Base-by-base conservation (phyloP, 2,329 filamentous ascomycete genomes). In the Uncinocarpus reesii region DNA sequence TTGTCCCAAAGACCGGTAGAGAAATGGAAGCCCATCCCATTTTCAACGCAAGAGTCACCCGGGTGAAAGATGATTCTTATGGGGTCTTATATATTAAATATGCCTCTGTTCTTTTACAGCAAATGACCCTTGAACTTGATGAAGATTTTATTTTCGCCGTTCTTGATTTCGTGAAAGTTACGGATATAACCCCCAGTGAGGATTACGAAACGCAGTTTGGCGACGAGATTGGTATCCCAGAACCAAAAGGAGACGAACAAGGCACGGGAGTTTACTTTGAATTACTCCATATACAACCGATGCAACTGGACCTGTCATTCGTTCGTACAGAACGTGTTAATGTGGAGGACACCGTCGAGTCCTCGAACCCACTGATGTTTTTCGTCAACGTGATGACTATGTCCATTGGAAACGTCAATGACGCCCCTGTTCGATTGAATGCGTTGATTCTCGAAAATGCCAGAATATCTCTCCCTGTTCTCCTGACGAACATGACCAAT, bases 81-180 rank as follows among this genome's bases (percentile, higher is more conserved):
- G 92, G 92, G 59, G 92, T 98, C 18, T 72, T 95, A 7, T 98
- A 98, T 67, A 89, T 98, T 75, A 98, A 98, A 66, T 98, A 98
- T 65, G 90, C 92, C 18, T 95, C 90, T 0, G 68, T 98, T 38
- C 72, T 98, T 26, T 72, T 98, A 38, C 92, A 98, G 65, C 89
- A 98, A 65, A 95, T 98, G 89, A 98, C 92, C 0, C 75, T 98
- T 2, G 92, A 98, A 58, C 81, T 98, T 42, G 92, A 98, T 55
- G 92, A 98, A 60, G 92, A 98, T 63, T 98, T 98, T 68, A 89
- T 98, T 49, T 95, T 95, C 64, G 89, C 92, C 0, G 78, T 98
- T 53, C 73, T 98, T 1, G 93, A 98, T 64, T 98, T 95, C 62
- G 83, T 86, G 28, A 95, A 95, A 66, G 83, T 95, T 0, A 88